Percentiles rank a stretch among this genome's conserved stretches.
phyloP scores from a whole-genome alignment of 2,329 filamentous ascomycete genomes.

The Verticillium longisporum region DNA sequence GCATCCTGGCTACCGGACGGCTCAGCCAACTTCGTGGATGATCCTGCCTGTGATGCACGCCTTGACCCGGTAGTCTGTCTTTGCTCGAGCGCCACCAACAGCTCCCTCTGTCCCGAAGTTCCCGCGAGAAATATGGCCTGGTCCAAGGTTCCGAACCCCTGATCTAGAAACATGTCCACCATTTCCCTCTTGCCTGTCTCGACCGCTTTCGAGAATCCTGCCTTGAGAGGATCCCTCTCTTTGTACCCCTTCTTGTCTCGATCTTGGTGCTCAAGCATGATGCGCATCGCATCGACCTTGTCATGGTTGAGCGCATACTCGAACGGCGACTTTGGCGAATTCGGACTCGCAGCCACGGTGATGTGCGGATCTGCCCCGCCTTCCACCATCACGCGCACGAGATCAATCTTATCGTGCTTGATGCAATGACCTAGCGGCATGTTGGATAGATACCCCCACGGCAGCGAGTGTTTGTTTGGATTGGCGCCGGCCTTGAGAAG shows the following conservation, averaged over 20 bases:
- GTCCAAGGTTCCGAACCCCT: background rate
- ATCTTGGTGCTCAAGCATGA: background rate
- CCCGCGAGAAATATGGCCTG: background rate
- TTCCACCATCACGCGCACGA: background rate
- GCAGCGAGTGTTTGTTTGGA: background rate
- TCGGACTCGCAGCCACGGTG: background rate
- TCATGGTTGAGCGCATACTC: background rate
- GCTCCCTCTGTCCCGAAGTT: background rate
- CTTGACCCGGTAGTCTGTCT: background rate
- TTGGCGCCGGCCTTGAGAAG: conserved; percentile 21
- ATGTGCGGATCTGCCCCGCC: background rate
- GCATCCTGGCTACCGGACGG: background rate
- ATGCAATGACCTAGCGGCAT: background rate
- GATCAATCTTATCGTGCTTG: background rate
- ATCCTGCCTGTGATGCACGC: background rate
- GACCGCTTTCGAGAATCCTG: background rate
- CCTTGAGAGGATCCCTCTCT: background rate
- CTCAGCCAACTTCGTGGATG: background rate
- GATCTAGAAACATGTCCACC: background rate
- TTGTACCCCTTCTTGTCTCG: background rate
- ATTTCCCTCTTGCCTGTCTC: background rate
- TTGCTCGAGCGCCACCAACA: background rate
- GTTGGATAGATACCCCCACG: background rate
- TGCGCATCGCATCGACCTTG: background rate
- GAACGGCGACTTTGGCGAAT: background rate